Evolutionary conservation across 495 filamentous ascomycete genomes (phyloP).

Genomic region (Terfezia boudieri): DNA sequence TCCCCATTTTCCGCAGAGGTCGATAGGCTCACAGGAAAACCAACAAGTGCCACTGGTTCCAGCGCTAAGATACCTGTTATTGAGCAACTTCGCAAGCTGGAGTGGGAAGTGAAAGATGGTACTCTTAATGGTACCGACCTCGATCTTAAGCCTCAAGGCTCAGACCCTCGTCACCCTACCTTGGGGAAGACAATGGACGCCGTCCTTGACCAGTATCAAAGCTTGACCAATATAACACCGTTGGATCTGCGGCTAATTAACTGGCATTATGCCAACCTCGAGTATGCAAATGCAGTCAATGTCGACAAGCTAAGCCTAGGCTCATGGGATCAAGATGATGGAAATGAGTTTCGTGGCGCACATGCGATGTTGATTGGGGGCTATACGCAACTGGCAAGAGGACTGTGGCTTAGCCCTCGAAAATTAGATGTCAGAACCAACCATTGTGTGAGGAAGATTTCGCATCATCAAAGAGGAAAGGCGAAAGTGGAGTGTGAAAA

Average conservation of each 20-base stretch:
- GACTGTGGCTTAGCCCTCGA: slow-evolving; percentile 49
- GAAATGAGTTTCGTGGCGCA: slow-evolving; percentile 89
- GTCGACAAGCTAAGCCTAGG: slow-evolving; percentile 68
- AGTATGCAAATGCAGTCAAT: slow-evolving; percentile 88
- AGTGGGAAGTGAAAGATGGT: slow-evolving; percentile 53
- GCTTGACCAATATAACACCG: slow-evolving; percentile 56
- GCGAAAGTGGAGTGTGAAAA: slow-evolving; percentile 55
- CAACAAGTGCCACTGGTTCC: slow-evolving; percentile 20
- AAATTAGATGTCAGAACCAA: slow-evolving; percentile 60
- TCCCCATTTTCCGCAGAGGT: slow-evolving; percentile 20
- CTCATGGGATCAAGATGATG: slow-evolving; percentile 89
- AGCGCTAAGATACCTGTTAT: slow-evolving; percentile 25
- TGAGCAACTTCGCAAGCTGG: slow-evolving; percentile 30
- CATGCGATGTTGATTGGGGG: slow-evolving; percentile 84
- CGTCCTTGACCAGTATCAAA: slow-evolving; percentile 66
- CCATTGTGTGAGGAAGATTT: slow-evolving; percentile 43
- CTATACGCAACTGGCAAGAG: slow-evolving; percentile 73
- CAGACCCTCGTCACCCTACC: slow-evolving; percentile 39
- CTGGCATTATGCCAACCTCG: slow-evolving; percentile 95
- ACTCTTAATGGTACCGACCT: slow-evolving; percentile 43
- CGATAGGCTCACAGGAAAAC: slow-evolving; percentile 21
- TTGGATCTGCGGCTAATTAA: slow-evolving; percentile 81
- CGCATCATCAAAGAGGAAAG: slow-evolving; percentile 25
- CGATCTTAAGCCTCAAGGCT: slow-evolving; percentile 43
- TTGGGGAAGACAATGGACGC: slow-evolving; percentile 78